Evolutionary conservation across 2,329 filamentous ascomycete genomes (phyloP).

Genomic region (Hypoxylon sp.): DNA sequence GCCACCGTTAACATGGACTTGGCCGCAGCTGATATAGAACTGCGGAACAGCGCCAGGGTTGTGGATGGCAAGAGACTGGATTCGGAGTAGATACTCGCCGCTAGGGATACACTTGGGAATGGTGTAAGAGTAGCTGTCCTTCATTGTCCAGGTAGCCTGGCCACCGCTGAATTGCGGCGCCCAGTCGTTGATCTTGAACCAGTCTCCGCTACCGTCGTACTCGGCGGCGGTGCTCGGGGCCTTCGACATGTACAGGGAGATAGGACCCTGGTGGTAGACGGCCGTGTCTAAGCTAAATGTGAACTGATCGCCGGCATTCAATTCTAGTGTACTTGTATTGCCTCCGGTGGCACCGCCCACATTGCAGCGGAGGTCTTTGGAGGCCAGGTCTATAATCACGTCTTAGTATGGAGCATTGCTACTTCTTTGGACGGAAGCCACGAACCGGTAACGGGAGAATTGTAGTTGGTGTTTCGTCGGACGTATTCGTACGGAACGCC

Average conservation of each 20-base stretch:
- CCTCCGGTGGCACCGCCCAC: constrained; percentile 54
- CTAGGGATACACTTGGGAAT: constrained; percentile 66
- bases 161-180: constrained; percentile 54
- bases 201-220: constrained; percentile 57
- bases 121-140: constrained; percentile 54
- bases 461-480: constrained; percentile 62
- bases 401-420: constrained; percentile 9
- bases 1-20: constrained; percentile 61
- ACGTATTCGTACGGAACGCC: constrained; percentile 56
- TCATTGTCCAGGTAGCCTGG: constrained; percentile 53
- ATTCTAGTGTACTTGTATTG: constrained; percentile 53
- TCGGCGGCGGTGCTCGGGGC: constrained; percentile 53
- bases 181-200: constrained; percentile 60
- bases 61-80: constrained; percentile 73
- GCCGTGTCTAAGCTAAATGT: constrained; percentile 57
- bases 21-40: constrained; percentile 63
- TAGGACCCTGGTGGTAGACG: constrained; percentile 59
- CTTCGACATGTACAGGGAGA: constrained; percentile 59
- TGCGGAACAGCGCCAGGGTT: constrained; percentile 61
- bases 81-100: constrained; percentile 71
- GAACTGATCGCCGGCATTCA: constrained; percentile 57
- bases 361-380: constrained; percentile 59
- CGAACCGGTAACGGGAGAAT: constrained; percentile 59
- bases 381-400: constrained; percentile 52
- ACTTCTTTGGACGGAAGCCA: background rate